These are phyloP conservation scores for Rhizophagus prolifer DNA, from an alignment of 192 early-diverging fungal genomes.

Conservation along the genomic window DNA sequence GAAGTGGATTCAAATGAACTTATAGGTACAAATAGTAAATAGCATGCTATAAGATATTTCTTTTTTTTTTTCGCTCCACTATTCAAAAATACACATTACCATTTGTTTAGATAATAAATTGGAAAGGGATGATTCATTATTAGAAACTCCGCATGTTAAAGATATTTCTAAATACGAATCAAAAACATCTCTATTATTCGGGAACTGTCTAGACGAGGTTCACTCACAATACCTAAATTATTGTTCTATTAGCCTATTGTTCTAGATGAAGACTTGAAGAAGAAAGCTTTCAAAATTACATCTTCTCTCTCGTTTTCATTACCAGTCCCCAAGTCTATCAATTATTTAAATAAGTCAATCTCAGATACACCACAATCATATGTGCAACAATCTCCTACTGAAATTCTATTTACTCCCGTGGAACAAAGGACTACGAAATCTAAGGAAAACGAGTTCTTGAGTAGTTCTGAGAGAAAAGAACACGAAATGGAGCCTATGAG, in stretches of 20 bases:
- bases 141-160: neutral
- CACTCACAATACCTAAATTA: neutral
- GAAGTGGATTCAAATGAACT: neutral
- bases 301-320: neutral
- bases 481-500: no score
- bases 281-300: neutral
- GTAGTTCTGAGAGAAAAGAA: neutral
- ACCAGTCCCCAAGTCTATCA: neutral
- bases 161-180: neutral
- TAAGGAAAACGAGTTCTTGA: neutral
- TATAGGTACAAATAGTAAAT: neutral
- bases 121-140: neutral
- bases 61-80: neutral
- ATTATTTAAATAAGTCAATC: neutral
- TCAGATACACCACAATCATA: neutral
- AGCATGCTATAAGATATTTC: neutral
- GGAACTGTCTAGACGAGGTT: neutral
- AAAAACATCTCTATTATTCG: conserved; percentile 1
- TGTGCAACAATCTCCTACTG: neutral
- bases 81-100: neutral
- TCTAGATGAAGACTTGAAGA: neutral
- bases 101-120: neutral
- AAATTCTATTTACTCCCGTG: neutral
- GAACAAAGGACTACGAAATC: neutral
- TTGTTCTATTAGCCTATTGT: neutral